A percentile compares a stretch with the other conserved stretches of the same genome.
Evolutionary conservation across 192 early-diverging fungal genomes (phyloP).

Genomic region (Linnemannia elongata): DNA sequence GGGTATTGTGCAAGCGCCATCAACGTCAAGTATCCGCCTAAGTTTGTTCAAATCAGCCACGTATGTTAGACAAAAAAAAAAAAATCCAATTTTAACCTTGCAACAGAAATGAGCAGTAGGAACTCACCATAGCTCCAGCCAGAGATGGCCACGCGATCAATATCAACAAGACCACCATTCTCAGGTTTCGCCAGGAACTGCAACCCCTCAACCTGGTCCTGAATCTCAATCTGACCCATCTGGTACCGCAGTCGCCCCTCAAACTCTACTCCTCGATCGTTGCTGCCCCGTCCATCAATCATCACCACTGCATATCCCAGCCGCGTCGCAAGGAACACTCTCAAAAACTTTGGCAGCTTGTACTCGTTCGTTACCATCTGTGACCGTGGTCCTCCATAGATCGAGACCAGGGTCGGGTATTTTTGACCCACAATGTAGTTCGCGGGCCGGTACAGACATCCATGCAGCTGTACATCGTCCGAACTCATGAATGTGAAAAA

Average conservation of each 20-base stretch:
- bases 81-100: too few species aligned
- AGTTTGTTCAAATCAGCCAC: not conserved
- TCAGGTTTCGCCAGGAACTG: conserved; percentile 52
- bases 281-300: conserved; percentile 78
- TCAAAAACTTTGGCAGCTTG: conserved; percentile 71
- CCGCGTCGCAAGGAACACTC: conserved; percentile 69
- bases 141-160: conserved; percentile 71
- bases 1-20: conserved; percentile 74
- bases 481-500: conserved; percentile 67
- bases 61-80: not conserved
- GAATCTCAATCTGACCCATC: conserved; percentile 73
- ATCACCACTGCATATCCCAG: conserved; percentile 71
- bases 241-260: conserved; percentile 66
- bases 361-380: conserved; percentile 83
- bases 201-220: conserved; percentile 74
- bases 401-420: conserved; percentile 74
- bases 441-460: conserved; percentile 69
- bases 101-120: too few species aligned
- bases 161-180: conserved; percentile 70
- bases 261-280: conserved; percentile 72
- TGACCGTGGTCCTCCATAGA: conserved; percentile 83
- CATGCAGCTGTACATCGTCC: conserved; percentile 66
- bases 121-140: conserved; percentile 78
- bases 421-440: conserved; percentile 61
- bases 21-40: conserved; percentile 76